Base-by-base conservation (phyloP, 106 monocot genomes). In the Apostasia ramifera region DNA sequence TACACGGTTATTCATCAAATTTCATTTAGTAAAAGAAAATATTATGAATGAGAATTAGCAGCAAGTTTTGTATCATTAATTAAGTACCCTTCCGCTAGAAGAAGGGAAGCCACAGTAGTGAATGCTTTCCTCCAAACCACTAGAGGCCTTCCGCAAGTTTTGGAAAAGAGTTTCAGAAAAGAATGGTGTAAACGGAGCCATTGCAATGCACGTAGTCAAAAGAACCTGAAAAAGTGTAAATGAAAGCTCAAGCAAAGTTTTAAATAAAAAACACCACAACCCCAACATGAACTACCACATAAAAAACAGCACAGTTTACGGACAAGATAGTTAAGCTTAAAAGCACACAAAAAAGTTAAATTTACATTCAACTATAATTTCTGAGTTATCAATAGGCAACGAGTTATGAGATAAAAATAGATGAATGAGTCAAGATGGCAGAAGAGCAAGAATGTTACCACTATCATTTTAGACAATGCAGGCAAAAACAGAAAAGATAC, bases 111-210 rank as follows among this genome's bases (percentile, higher is more conserved):
- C 80, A 77, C 92, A 93, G 65, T 85, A 88, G 74, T 98, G 97
- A 83, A 98, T 93, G 67, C 93, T 98, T 73, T 92, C 89, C 59
- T 87, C 87, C 41, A 73, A 79, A 44, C 70, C 78, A 63, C 39
- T 59, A 9, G 70, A 77, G 71, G 77, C 80, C 69, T 90, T 98
- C 13, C 92, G 76, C 68, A 98, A 76, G 53, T 98, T 98, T 78
- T 90, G 97, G 77, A 90, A 98, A 67, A 98, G 87, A 77, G 77
- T 77, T 73, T 98, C 97, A 6, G 92, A 87, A 71, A 98, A 98
- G 79, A 98, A 98, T 53, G 97, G 97, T 40, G 97, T 98, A 54
- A 98, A 98, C 62, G 97, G 97, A 63, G 97, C 83, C 97, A 98
- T 98, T 64, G 85, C 83, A 42, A 78, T 81, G 63, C 97, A 98